Evolutionary conservation across 306 rosid species (phyloP).

Genomic region (Oemleria cerasiformis): DNA sequence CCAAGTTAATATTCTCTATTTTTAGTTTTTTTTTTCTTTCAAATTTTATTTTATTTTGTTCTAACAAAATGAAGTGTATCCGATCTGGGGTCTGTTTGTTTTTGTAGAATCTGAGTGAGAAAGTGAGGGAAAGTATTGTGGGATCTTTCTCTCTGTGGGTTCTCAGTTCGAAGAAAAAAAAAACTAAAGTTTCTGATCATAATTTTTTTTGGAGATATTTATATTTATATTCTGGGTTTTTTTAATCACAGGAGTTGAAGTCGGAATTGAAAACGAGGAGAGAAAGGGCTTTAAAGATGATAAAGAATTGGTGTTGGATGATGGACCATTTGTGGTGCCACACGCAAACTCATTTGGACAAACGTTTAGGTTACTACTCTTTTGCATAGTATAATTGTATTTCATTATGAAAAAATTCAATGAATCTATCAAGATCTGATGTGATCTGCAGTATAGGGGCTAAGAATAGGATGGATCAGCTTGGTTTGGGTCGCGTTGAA

Average conservation of each 20-base stretch:
- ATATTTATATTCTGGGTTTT: background rate
- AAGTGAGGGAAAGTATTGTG: background rate
- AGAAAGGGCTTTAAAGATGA: slow-evolving; percentile 35
- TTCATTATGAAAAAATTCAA: background rate
- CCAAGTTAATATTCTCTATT: background rate
- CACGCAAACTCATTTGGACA: slow-evolving; percentile 75
- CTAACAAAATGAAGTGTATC: background rate
- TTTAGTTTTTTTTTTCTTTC: background rate
- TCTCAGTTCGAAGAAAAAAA: background rate
- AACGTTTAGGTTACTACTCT: slow-evolving; percentile 56
- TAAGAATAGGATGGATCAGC: background rate
- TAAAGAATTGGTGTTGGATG: slow-evolving; percentile 52
- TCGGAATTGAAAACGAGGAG: slow-evolving; percentile 41
- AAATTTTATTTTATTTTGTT: no score
- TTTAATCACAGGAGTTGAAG: slow-evolving; percentile 42
- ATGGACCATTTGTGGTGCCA: slow-evolving; percentile 59
- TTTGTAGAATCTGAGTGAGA: background rate
- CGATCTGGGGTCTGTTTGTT: background rate
- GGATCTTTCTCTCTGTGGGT: background rate
- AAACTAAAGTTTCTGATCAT: background rate
- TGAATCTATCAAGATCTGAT: background rate
- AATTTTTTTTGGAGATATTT: background rate
- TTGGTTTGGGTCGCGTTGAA: no score
- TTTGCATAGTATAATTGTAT: slow-evolving; percentile 13
- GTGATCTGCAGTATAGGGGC: background rate